Evolutionary conservation across 306 rosid species (phyloP), one percentile per base, ranked within the genome.

Genomic region (Luffa aegyptiaca): DNA sequence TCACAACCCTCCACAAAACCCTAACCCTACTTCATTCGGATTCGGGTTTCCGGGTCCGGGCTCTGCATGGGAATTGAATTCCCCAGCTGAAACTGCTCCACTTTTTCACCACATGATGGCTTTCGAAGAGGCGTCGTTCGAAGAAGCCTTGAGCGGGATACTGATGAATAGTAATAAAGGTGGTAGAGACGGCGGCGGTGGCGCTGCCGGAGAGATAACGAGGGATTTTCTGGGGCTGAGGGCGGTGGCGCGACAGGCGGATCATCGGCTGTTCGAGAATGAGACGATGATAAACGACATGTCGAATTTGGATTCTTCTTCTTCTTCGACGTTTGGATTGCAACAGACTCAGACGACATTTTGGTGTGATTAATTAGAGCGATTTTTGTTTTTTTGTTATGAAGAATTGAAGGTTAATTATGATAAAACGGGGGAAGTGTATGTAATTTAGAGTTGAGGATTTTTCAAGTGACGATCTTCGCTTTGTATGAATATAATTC

Each of bases 151-250:
- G 12, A 84, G 72, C 46, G 87, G 83, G 66, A 80, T 86, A 26
- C 0, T 77, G 68, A 11, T 71, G 56, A 71, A 21, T 20, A 33
- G 46, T 21, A 16, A 21, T 46, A 71, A 39, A n/a, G 61, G 33
- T 0, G 66, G 31, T 10, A 62, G 7, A 61, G 57, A 53, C 55
- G 44, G 8, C 45, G 49, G 52, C 10, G 81, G 48, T 21, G 83
- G 48, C 35, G 59, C n/a, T 20, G 72, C 16, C 37, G 97, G 86
- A 49, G 76, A 84, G 85, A 92, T 61, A 61, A 61, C 97, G 4
- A 84, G 92, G 73, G 97, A 92, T 61, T 92, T 92, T 83, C 70
- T 92, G 87, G 93, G 97, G 64, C 87, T 90, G 12, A 76, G 85
- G 74, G 87, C 84, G 5, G 85, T 92, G 75, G 75, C 88, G 20